Conservation (phyloP, 169 alveolate species). For the Eimeria brunetti region DNA sequence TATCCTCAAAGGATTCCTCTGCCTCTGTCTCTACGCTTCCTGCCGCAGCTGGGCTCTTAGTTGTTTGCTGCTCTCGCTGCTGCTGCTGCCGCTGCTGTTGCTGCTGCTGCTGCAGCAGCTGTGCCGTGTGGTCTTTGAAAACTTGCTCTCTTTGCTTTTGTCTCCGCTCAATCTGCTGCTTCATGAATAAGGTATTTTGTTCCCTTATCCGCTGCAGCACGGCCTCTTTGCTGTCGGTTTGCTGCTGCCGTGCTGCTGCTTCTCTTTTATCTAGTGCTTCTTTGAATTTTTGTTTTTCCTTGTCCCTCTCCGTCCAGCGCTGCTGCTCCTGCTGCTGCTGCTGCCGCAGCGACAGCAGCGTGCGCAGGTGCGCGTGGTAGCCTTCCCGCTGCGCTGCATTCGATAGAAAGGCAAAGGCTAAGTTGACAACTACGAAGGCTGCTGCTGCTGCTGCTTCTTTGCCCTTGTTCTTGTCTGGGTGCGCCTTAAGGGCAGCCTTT, state of each 20-base stretch:
- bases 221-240: neutral
- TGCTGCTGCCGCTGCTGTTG: no score
- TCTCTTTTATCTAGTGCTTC: constrained; percentile 59
- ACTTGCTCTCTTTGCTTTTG: neutral
- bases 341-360: constrained; percentile 30
- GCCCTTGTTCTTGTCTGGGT: constrained; percentile 77
- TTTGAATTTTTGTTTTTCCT: constrained; percentile 16
- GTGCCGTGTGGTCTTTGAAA: neutral
- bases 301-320: constrained; percentile 46
- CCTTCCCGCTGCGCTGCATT: constrained; percentile 6
- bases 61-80: neutral
- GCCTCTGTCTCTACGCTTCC: constrained; percentile 26
- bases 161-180: neutral
- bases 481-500: constrained; percentile 71
- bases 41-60: neutral
- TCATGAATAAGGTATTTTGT: constrained; percentile 14
- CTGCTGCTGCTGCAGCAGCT: constrained; percentile 37
- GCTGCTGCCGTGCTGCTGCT: constrained; percentile 9
- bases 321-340: constrained; percentile 54
- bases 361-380: constrained; percentile 50
- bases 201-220: constrained; percentile 11
- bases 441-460: constrained; percentile 67
- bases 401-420: constrained; percentile 64
- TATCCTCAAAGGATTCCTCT: constrained; percentile 46
- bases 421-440: constrained; percentile 53